A percentile compares a stretch with the other conserved stretches of the same genome.
Conservation (phyloP, 352 stramenopile genomes). For the Phytopythium delawarense region DNA sequence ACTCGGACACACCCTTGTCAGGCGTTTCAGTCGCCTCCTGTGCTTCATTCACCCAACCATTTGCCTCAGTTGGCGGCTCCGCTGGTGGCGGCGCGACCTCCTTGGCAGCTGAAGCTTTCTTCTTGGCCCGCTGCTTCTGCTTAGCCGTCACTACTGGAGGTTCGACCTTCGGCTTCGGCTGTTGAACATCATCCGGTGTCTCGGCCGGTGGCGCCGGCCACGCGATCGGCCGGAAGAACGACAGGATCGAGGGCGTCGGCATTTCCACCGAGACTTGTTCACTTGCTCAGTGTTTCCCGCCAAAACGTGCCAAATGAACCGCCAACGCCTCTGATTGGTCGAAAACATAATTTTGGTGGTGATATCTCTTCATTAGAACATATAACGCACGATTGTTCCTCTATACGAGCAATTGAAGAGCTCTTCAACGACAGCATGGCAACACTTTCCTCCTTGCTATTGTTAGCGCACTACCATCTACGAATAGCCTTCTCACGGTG, state of each 20-base stretch:
- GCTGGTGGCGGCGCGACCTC: no score
- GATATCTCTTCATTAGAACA: background rate
- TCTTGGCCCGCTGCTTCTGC: background rate
- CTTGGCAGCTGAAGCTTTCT: background rate
- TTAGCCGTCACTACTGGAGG: no score
- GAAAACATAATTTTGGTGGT: background rate
- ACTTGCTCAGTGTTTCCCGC: background rate
- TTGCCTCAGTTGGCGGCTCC: no score
- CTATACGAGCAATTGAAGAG: background rate
- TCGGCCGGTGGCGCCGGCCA: background rate
- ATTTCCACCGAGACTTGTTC: background rate
- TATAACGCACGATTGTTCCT: background rate
- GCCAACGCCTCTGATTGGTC: background rate
- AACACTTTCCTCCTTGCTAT: background rate
- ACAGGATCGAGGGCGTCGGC: slow-evolving; percentile 6
- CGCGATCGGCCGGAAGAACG: slow-evolving; percentile 3
- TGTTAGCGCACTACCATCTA: background rate
- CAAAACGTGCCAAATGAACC: background rate
- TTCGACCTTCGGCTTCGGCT: background rate
- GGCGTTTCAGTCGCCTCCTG: background rate
- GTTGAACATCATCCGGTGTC: no score
- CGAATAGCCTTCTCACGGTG: background rate
- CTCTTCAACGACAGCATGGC: slow-evolving; percentile 1
- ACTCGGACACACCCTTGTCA: slow-evolving; percentile 24
- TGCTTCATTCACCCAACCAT: background rate